Conservation (phyloP, 352 stramenopile genomes). For the Blastocystis hominis region DNA sequence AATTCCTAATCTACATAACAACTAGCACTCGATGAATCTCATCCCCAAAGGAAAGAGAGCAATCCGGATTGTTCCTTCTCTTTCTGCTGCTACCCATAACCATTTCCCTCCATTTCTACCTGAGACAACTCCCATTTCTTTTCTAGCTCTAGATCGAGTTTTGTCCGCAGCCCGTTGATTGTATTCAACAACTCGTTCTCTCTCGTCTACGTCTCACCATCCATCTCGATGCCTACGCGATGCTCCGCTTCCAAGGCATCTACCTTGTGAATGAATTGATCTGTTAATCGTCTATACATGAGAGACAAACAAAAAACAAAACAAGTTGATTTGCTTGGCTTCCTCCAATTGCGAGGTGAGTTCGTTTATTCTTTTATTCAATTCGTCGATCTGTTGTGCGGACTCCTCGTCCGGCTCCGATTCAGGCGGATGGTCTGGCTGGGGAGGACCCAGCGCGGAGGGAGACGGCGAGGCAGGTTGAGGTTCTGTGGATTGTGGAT, state of each 20-base stretch:
- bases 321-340: conserved; percentile 29
- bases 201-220: background rate
- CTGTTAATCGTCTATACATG: background rate
- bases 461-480: too few species aligned
- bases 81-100: background rate
- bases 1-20: background rate
- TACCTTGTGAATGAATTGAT: conserved; percentile 15
- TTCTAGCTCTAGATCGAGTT: conserved; percentile 52
- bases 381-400: background rate
- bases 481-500: too few species aligned
- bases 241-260: conserved; percentile 9
- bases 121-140: conserved; percentile 49
- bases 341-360: background rate
- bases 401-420: background rate
- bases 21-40: background rate
- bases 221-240: background rate
- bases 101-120: background rate
- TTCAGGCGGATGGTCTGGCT: background rate
- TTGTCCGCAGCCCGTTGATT: conserved; percentile 23
- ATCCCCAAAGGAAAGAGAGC: conserved; percentile 50
- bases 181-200: conserved; percentile 23
- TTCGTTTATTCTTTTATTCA: background rate
- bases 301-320: background rate
- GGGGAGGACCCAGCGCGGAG: conserved; percentile 25
- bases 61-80: conserved; percentile 3